Evolutionary conservation across 305 asterid species (phyloP).

Genomic region (Fraxinus nigra): DNA sequence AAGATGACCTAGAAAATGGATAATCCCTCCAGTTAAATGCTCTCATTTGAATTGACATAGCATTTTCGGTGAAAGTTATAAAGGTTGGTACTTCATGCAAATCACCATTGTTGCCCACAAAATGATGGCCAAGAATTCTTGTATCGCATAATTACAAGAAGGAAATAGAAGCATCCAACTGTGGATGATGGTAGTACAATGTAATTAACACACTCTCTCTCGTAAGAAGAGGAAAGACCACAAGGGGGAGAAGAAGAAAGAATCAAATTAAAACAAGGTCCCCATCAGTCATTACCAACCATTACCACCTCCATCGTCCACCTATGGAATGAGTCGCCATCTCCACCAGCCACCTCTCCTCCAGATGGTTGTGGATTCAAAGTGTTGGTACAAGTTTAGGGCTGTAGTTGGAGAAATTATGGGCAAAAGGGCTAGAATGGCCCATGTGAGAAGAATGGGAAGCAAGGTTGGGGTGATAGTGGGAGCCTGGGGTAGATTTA

Average conservation of each 20-base stretch:
- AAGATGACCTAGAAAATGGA: neutral
- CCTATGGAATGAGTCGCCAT: neutral
- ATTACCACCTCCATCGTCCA: neutral
- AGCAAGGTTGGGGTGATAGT: neutral
- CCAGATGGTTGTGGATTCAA: neutral
- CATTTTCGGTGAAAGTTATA: neutral
- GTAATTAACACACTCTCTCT: neutral
- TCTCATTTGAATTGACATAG: neutral
- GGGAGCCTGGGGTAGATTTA: neutral
- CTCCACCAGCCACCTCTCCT: neutral
- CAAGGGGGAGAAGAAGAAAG: neutral
- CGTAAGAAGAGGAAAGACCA: neutral
- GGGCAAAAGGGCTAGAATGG: neutral
- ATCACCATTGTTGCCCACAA: neutral
- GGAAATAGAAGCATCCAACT: neutral
- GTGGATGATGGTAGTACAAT: neutral
- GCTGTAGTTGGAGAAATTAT: neutral
- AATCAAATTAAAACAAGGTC: neutral
- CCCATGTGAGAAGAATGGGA: neutral
- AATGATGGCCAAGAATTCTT: neutral
- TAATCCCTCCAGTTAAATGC: neutral
- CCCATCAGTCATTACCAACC: neutral
- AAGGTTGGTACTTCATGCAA: neutral
- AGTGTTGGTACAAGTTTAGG: neutral
- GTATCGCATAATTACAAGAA: neutral